Percentiles rank a stretch among this genome's conserved stretches.
phyloP scores from a whole-genome alignment of 192 early-diverging fungal species.

The Rhizophagus clarus region DNA sequence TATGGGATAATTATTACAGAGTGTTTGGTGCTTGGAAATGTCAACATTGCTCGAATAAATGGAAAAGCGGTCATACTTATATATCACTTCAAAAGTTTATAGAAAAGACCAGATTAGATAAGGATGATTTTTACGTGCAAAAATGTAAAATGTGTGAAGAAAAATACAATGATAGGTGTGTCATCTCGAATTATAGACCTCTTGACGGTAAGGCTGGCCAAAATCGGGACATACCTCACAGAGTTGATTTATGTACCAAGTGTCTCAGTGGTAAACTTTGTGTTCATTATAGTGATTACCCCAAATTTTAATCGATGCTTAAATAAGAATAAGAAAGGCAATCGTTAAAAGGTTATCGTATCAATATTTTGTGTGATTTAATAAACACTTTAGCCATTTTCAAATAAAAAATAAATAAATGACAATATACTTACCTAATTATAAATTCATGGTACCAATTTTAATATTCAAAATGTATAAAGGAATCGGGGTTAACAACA shows the following conservation, averaged over 20 bases:
- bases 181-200: neutral
- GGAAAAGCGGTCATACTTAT: slow-evolving; percentile 26
- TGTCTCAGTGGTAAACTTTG: neutral
- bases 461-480: no score
- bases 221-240: neutral
- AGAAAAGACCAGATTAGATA: neutral
- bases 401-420: no score
- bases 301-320: no score
- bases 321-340: no score
- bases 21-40: slow-evolving; percentile 22
- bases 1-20: neutral
- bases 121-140: slow-evolving; percentile 16
- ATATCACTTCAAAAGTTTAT: slow-evolving; percentile 31
- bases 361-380: no score
- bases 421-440: no score
- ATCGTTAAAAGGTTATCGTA: no score
- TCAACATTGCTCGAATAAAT: neutral
- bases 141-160: neutral
- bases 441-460: no score
- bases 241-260: neutral
- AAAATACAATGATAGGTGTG: neutral
- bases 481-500: no score
- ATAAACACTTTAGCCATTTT: no score
- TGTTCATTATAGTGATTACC: no score
- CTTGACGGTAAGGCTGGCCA: neutral